Conservation (phyloP, 1,284 basidiomycete genomes). For the Anthracocystis panici-leucophaei region DNA sequence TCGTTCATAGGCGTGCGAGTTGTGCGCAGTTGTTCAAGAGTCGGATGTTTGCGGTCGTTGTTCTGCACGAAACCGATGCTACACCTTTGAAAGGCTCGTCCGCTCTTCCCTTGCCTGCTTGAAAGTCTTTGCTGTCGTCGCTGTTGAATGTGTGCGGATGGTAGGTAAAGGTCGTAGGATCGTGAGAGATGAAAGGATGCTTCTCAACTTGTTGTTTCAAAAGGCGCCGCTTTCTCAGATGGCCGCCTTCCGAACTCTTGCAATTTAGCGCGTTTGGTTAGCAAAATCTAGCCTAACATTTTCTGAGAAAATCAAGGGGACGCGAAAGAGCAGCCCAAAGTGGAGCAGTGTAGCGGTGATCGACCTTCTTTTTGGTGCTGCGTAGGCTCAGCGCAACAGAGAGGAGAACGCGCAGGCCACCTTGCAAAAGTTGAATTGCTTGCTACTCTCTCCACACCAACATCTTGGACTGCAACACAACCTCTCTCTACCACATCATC, state of each 20-base stretch:
- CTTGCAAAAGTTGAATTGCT: background rate
- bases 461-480: conserved; percentile 7
- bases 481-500: background rate
- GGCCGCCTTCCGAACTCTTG: conserved; percentile 5
- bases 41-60: background rate
- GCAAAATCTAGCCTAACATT: background rate
- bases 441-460: conserved; percentile 8
- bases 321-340: conserved; percentile 6
- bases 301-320: background rate
- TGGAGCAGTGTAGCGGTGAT: conserved; percentile 24
- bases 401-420: conserved; percentile 33
- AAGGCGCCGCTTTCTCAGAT: background rate
- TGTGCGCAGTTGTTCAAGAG: background rate
- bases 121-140: background rate
- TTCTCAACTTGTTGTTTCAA: background rate
- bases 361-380: conserved; percentile 11
- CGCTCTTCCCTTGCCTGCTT: background rate
- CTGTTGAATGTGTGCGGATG: too few species aligned
- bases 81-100: background rate
- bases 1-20: background rate
- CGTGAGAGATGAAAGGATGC: background rate
- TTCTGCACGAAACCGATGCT: background rate
- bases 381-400: conserved; percentile 10
- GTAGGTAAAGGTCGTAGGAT: background rate
- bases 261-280: background rate